phyloP scores from a whole-genome alignment of 2,329 filamentous ascomycete species.

The Mollisiaceae sp. region DNA sequence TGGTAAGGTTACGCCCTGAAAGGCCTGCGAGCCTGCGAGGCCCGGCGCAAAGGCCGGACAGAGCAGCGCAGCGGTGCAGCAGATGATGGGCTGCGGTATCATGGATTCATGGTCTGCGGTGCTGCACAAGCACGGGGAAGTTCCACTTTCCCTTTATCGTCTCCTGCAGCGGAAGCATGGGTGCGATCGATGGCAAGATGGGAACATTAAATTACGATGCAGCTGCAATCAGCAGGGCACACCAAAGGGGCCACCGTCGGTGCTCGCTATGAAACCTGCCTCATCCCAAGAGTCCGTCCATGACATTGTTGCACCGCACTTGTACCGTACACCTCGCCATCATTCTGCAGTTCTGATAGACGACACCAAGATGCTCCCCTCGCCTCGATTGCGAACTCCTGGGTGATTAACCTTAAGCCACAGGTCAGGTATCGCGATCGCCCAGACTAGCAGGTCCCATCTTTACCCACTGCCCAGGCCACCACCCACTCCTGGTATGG shows the following conservation, averaged over 20 bases:
- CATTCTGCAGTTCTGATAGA: neutral
- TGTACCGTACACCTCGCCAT: neutral
- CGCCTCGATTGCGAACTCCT: neutral
- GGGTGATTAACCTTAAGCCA: neutral
- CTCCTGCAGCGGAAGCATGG: constrained; percentile 23
- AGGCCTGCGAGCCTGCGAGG: neutral
- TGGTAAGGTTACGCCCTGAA: too few relatives aligned
- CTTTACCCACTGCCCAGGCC: too few relatives aligned
- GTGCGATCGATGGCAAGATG: constrained; percentile 7
- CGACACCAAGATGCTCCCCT: neutral
- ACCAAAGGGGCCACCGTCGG: constrained; percentile 9
- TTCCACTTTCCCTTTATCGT: constrained; percentile 10
- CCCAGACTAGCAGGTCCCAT: neutral
- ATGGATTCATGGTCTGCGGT: neutral
- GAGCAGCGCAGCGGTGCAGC: neutral
- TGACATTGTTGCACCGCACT: neutral
- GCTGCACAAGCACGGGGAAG: neutral
- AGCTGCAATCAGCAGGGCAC: constrained; percentile 8
- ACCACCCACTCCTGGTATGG: neutral
- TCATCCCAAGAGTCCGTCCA: neutral
- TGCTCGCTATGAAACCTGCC: constrained; percentile 5
- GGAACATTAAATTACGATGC: constrained; percentile 20
- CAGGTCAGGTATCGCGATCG: constrained; percentile 9
- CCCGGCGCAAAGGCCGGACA: neutral
- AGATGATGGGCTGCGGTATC: too few relatives aligned